Evolutionary conservation across 2,329 filamentous ascomycete genomes (phyloP), one percentile per base, ranked within the genome.

Genomic region (Xylariaceae sp.): DNA sequence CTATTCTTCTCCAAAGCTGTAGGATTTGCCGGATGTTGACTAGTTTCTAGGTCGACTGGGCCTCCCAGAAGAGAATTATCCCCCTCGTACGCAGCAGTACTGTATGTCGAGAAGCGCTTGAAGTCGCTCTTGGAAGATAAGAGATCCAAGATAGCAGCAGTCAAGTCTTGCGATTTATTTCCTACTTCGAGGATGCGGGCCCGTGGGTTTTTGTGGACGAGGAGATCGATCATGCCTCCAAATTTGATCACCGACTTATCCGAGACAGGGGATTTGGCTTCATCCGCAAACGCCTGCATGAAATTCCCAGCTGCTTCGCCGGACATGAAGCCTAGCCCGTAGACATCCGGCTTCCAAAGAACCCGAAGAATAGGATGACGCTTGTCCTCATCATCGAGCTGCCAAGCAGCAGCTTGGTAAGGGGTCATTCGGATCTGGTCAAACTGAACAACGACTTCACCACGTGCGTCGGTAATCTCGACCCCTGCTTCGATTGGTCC

Each of bases 331-430:
- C 54, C 60, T 1, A 61, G 49, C 2, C 54, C 56, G 8, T 50
- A 54, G 12, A 48, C 31, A 26, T 65, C 63, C 5, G 63, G 63
- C 47, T 60, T 65, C 63, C 63, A 65, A 4, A 58, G 23, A 2
- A 64, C 29, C 1, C 61, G 63, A 1, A 62, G 40, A 6, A 63
- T 14, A 3, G 63, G 63, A 36, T 65, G 46, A 0, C 63, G 53
- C 41, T 17, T 39, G 7, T 57, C 58, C 11, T 11, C 33, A 3
- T 46, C 29, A 5, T 17, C 11, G 4, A 36, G 11, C 8, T 23
- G n/a, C n/a, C 28, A 11, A 3, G 44, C 7, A 3, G 24, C 45
- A 11, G 43, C 49, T 2, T n/a, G 14, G 17, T 61, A 58, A 33
- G 55, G 40, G 5, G 24, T 12, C 19, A 58, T 8, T 4, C 19